Conservation (phyloP, 805 yeast species). For the Saccharomycopsis fermentans region DNA sequence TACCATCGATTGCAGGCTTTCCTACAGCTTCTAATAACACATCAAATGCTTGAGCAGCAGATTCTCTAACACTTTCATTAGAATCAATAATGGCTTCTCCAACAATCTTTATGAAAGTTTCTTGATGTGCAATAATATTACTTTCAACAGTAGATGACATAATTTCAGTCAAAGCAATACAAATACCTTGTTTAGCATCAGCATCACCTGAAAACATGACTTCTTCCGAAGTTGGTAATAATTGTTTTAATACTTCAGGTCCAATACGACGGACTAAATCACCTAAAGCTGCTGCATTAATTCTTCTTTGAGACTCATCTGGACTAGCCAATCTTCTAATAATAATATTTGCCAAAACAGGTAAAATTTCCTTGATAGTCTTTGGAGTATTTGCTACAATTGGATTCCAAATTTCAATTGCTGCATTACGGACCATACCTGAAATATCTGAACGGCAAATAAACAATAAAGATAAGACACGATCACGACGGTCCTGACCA, state of each 20-base stretch:
- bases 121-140: slow-evolving; percentile 54
- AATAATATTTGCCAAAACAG: slow-evolving; percentile 69
- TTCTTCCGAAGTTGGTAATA: slow-evolving; percentile 75
- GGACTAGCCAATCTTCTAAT: slow-evolving; percentile 77
- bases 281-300: slow-evolving; percentile 89
- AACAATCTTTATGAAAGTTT: slow-evolving; percentile 59
- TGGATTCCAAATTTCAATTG: slow-evolving; percentile 95
- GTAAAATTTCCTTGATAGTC: slow-evolving; percentile 84
- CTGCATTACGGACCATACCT: slow-evolving; percentile 76
- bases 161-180: slow-evolving; percentile 84
- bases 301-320: slow-evolving; percentile 67
- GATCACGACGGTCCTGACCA: slow-evolving; percentile 83
- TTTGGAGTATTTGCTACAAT: slow-evolving; percentile 93
- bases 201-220: slow-evolving; percentile 49
- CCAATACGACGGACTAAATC: slow-evolving; percentile 94
- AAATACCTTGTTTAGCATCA: slow-evolving; percentile 92
- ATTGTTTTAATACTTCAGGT: slow-evolving; percentile 68
- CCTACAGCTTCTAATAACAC: slow-evolving; percentile 76
- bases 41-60: slow-evolving; percentile 89
- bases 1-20: slow-evolving; percentile 74
- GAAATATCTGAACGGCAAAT: slow-evolving; percentile 90
- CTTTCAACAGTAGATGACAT: slow-evolving; percentile 62
- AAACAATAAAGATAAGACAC: slow-evolving; percentile 75
- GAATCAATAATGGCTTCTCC: slow-evolving; percentile 72
- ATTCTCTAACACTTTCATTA: slow-evolving; percentile 65